Percentiles rank a stretch among this genome's conserved stretches.
Evolutionary conservation across 75 land plant genomes (phyloP).

Genomic region (Pinus tabuliformis): DNA sequence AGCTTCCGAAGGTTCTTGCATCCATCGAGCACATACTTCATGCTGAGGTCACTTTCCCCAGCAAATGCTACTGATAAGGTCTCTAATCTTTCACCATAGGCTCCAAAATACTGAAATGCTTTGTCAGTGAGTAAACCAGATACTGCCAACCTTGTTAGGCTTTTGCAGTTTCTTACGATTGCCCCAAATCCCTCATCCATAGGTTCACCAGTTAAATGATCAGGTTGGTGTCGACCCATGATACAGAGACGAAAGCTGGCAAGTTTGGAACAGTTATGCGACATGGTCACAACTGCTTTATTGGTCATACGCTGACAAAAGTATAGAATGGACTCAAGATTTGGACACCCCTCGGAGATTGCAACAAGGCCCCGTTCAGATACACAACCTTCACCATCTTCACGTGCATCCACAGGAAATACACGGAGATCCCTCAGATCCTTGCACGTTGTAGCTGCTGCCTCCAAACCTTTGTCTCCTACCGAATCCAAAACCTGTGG

Average conservation of each 20-base stretch:
- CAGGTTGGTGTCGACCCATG: constrained; percentile 59
- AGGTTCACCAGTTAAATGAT: constrained; percentile 62
- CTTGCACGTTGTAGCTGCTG: constrained; percentile 66
- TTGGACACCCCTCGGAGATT: constrained; percentile 84
- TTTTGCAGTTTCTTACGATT: constrained; percentile 75
- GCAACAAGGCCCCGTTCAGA: constrained; percentile 83
- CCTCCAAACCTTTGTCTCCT: constrained; percentile 75
- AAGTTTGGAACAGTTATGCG: constrained; percentile 67
- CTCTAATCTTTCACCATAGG: constrained; percentile 70
- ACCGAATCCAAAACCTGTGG: constrained; percentile 70
- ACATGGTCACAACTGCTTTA: constrained; percentile 72
- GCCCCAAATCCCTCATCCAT: constrained; percentile 99
- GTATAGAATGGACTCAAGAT: constrained; percentile 75
- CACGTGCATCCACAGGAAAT: constrained; percentile 58
- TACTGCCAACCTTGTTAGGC: constrained; percentile 72
- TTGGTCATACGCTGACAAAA: constrained; percentile 95
- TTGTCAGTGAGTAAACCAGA: constrained; percentile 85
- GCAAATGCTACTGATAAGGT: constrained; percentile 94
- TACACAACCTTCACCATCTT: constrained; percentile 52
- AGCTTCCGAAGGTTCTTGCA: constrained; percentile 85
- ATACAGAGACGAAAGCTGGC: constrained; percentile 86
- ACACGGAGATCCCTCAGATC: constrained; percentile 83
- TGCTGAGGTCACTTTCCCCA: constrained; percentile 66
- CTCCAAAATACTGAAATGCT: constrained; percentile 81
- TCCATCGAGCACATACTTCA: constrained; percentile 74